A percentile compares a stretch with the other conserved stretches of the same genome.
Evolutionary conservation across 257 asterid species (phyloP).

Genomic region (Anisodus acutangulus): DNA sequence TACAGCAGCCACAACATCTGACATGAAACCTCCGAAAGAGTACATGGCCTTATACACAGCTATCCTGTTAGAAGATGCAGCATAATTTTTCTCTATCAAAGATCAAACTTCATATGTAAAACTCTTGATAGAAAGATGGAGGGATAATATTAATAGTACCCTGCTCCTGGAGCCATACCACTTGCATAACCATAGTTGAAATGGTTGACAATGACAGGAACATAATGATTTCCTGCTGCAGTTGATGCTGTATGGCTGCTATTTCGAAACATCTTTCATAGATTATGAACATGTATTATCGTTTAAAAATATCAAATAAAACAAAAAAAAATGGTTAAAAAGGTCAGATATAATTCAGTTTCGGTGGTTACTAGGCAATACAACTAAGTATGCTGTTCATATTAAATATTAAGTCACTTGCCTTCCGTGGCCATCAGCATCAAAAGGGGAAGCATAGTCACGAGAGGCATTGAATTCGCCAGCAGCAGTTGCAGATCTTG

Average conservation of each 20-base stretch:
- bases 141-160: conserved; percentile 41
- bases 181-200: conserved; percentile 69
- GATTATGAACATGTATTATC: conserved; percentile 15
- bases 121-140: not conserved
- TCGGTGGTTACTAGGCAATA: not conserved
- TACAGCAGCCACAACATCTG: conserved; percentile 79
- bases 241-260: conserved; percentile 77
- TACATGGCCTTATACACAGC: conserved; percentile 70
- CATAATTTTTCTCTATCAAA: not conserved
- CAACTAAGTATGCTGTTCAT: not conserved
- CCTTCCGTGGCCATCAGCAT: conserved; percentile 88
- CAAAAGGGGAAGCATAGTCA: conserved; percentile 67
- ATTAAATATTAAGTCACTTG: conserved; percentile 35
- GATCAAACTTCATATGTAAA: conserved; percentile 17
- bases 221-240: conserved; percentile 69
- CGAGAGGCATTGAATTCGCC: conserved; percentile 59
- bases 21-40: conserved; percentile 69
- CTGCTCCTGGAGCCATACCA: conserved; percentile 87
- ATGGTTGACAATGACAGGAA: conserved; percentile 54
- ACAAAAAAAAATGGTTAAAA: not conserved
- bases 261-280: conserved; percentile 32
- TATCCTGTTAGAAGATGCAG: conserved; percentile 46
- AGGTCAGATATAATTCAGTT: not conserved
- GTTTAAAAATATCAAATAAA: conserved; percentile 2
- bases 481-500: conserved; percentile 68